Percentiles rank a stretch among this genome's conserved stretches.
These are phyloP conservation scores for Lactarius hatsudake DNA, from an alignment of 768 basidiomycete genomes.

Conservation along the genomic window DNA sequence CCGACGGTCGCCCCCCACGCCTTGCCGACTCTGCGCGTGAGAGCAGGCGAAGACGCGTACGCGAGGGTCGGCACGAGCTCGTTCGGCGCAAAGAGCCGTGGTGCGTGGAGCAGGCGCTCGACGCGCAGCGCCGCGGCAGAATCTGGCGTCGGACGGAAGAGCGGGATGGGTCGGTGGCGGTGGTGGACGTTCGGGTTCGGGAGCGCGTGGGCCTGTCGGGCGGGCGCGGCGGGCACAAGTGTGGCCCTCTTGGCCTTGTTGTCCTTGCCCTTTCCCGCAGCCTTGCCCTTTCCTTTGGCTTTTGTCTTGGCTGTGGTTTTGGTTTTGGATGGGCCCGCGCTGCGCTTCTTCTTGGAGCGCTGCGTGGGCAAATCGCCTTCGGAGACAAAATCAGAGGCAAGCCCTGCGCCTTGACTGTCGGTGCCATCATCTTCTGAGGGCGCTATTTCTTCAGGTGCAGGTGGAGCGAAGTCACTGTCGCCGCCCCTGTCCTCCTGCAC, in stretches of 20 bases:
- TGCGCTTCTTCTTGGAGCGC: conserved; percentile 29
- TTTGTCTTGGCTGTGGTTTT: background rate
- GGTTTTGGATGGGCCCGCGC: background rate
- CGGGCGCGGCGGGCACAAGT: conserved; percentile 37
- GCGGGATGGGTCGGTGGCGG: conserved; percentile 65
- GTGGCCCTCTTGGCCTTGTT: conserved; percentile 20
- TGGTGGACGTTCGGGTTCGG: conserved; percentile 70
- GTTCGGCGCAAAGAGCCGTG: conserved; percentile 48
- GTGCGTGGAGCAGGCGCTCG: conserved; percentile 55
- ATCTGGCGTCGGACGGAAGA: conserved; percentile 42
- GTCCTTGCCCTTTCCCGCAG: background rate
- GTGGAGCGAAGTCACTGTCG: conserved; percentile 52
- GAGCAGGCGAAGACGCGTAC: conserved; percentile 47
- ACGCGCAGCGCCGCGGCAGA: conserved; percentile 37
- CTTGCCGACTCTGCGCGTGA: conserved; percentile 60
- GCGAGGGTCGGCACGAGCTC: conserved; percentile 50
- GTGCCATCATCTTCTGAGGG: conserved; percentile 29
- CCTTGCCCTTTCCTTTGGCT: background rate
- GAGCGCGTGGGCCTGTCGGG: conserved; percentile 54
- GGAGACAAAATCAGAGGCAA: background rate
- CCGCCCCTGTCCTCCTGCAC: conserved; percentile 32
- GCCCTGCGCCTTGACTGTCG: background rate
- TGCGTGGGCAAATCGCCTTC: conserved; percentile 32
- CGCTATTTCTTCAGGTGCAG: conserved; percentile 37
- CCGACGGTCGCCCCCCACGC: conserved; percentile 75